A percentile compares a stretch with the other conserved stretches of the same genome.
Evolutionary conservation across 2,329 filamentous ascomycete genomes (phyloP).

Genomic region (Fusarium hostae): DNA sequence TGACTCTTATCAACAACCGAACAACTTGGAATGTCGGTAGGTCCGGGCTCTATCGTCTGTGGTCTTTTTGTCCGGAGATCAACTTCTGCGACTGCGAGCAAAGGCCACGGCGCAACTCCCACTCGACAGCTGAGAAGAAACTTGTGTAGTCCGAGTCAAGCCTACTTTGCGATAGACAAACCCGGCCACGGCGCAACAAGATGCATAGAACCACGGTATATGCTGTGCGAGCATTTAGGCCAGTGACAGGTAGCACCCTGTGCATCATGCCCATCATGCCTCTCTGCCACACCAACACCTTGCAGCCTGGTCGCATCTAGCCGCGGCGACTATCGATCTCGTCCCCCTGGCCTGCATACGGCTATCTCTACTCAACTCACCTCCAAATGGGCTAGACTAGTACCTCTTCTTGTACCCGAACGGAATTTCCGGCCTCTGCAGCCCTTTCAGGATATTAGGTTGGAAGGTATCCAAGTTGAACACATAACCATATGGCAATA

Average conservation of each 20-base stretch:
- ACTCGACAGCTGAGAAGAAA: background rate
- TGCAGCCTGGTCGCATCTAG: conserved; percentile 29
- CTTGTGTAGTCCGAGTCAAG: background rate
- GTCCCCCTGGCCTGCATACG: conserved; percentile 9
- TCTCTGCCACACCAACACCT: conserved; percentile 20
- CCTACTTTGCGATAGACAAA: background rate
- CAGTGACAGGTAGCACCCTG: conserved; percentile 7
- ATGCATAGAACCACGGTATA: background rate
- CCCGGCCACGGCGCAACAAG: background rate
- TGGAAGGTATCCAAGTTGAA: background rate
- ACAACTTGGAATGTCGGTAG: background rate
- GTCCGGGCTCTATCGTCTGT: background rate
- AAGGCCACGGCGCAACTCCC: background rate
- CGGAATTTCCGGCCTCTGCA: background rate
- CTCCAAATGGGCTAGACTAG: background rate
- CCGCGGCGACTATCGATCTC: conserved; percentile 35
- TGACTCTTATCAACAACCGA: background rate
- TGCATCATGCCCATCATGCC: conserved; percentile 8
- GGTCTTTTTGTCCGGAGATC: background rate
- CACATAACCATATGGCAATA: background rate
- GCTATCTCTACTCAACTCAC: conserved; percentile 13
- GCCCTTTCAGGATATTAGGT: background rate
- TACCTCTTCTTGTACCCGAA: background rate
- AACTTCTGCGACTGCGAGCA: background rate
- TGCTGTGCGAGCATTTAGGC: background rate